Evolutionary conservation across 2,329 filamentous ascomycete species (phyloP), one percentile per base, ranked within the genome.

Genomic region (Emericellopsis cladophorae): DNA sequence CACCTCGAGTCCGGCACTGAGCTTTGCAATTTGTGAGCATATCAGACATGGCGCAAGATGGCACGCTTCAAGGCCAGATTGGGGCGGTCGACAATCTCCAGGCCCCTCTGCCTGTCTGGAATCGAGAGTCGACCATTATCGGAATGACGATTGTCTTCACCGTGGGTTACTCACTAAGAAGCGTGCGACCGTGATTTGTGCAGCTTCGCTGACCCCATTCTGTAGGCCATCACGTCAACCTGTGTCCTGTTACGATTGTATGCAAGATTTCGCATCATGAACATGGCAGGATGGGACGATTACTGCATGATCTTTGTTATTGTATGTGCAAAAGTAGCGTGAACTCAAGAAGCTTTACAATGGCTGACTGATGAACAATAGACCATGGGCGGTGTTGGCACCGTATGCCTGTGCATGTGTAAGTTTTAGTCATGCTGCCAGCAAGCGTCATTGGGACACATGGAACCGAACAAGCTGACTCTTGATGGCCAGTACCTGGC

Each of bases 401-500:
- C 32, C 3, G n/a, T 35, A 15, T 15, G 32, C 32, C 3, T 35
- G 32, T 35, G n/a, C 18, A 15, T 35, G 32, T 35, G 32, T 35
- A 15, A 35, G 32, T 15, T 12, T 6, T 32, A 21, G 18, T 21
- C 5, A 21, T 3, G 26, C 26, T 29, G 2, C 3, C 26, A 29
- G 12, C 26, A 9, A 29, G n/a, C 32, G n/a, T 35, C 8, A 35
- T 35, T 9, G 9, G 18, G 18, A 35, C 3, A 12, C 15, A 15
- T 12, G 11, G 31, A 32, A 32, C 4, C 11, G 11, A 32, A 36
- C 10, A 22, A 9, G 16, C 35, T 37, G 21, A 37, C 35, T 4
- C 56, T 55, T 0, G 49, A 14, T 21, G 15, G 6, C 23, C 26
- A 42, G 40, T 24, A n/a, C 35, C 40, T 15, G 15, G 31, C 8